Percentiles rank a stretch among this genome's conserved stretches.
Evolutionary conservation across 2,329 filamentous ascomycete genomes (phyloP).

Genomic region (Fusarium phyllophilum): DNA sequence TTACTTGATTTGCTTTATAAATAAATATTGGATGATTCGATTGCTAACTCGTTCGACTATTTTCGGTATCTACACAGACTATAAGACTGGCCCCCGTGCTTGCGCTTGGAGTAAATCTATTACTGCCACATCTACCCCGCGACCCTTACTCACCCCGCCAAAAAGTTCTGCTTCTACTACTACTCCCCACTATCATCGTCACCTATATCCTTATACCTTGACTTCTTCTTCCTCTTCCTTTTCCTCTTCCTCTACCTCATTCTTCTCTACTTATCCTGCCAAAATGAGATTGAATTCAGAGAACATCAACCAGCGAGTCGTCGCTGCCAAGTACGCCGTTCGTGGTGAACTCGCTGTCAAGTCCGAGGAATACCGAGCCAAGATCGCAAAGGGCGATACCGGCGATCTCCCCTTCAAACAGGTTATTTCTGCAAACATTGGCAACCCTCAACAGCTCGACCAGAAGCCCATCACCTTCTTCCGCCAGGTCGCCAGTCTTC

Average conservation of each 20-base stretch:
- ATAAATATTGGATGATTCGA: slow-evolving; percentile 18
- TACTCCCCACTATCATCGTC: slow-evolving; percentile 28
- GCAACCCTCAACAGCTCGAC: slow-evolving; percentile 98
- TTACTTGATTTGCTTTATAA: slow-evolving; percentile 11
- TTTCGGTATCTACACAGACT: slow-evolving; percentile 17
- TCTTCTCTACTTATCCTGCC: slow-evolving; percentile 46
- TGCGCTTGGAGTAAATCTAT: slow-evolving; percentile 35
- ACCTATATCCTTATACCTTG: slow-evolving; percentile 20
- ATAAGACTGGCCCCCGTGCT: slow-evolving; percentile 32
- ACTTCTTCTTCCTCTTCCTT: neutral
- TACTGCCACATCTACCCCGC: slow-evolving; percentile 42
- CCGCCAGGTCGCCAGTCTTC: slow-evolving; percentile 90
- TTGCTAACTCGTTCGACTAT: slow-evolving; percentile 42
- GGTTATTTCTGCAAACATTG: slow-evolving; percentile 97
- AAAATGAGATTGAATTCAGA: slow-evolving; percentile 71
- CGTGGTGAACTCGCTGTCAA: slow-evolving; percentile 94
- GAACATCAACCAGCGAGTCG: slow-evolving; percentile 93
- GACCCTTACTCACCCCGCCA: slow-evolving; percentile 43
- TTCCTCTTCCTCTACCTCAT: slow-evolving; percentile 32
- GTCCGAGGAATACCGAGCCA: slow-evolving; percentile 88
- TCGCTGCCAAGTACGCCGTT: slow-evolving; percentile 92
- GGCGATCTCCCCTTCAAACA: slow-evolving; percentile 80
- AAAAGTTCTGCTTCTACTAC: slow-evolving; percentile 36
- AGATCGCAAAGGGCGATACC: slow-evolving; percentile 68
- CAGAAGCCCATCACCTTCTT: slow-evolving; percentile 99